Base-by-base conservation (phyloP, 306 rosid genomes). In the Fragaria iinumae region DNA sequence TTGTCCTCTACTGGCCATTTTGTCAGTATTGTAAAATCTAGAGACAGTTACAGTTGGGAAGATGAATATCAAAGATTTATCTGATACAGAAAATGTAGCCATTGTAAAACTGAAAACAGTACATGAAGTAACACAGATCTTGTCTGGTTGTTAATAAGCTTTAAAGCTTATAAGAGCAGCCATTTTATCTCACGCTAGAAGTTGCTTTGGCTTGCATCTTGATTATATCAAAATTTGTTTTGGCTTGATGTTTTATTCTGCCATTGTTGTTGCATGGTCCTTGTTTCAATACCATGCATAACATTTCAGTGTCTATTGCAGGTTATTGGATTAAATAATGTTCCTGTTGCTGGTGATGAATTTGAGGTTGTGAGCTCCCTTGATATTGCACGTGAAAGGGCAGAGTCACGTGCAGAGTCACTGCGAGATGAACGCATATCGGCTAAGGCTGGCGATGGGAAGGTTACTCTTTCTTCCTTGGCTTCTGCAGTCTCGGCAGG, bases 391-490 rank as follows among this genome's bases (percentile, higher is more conserved):
- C 93, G 99, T 64, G 97, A 92, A 86, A 95, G 34, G 84, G 99
- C 99, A 76, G 96, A 92, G 75, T 80, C 84, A 25, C 88, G 97
- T 50, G 93, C 90, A 3, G 93, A 73, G 80, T 81, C 92, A 76
- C 81, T 95, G 84, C 36, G 99, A 80, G 75, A 83, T 76, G 92
- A 91, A 79, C 97, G 93, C 47, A 92, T 95, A 84, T 90, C 93
- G 25, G 93, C 96, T n/a, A 95, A 95, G 92, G 96, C 97, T 72
- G 99, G 99, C 32, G 98, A 95, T 86, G 99, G 99, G 80, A 92
- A 89, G 84, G 68, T 95, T 76, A 95, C 99, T 38, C 99, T 95
- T 78, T 95, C 99, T 77, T 95, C 97, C 67, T 91, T 92, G 78
- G 99, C 99, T 80, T 92, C 99, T 48, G 99, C 99, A 59, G 92